These are phyloP conservation scores for Plantago major DNA, from an alignment of 257 asterid genomes.

Conservation along the genomic window DNA sequence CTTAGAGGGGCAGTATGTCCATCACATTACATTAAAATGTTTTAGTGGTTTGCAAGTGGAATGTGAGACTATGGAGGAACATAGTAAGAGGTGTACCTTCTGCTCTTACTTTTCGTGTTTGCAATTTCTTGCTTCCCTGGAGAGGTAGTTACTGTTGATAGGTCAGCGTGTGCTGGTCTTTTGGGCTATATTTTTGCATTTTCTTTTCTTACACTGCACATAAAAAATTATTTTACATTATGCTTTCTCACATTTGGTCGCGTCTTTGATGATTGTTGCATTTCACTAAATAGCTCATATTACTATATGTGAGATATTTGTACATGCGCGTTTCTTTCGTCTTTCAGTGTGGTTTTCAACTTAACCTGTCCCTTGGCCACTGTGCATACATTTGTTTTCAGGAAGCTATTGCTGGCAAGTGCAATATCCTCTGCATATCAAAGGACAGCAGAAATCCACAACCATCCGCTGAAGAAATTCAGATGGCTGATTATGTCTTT, in stretches of 20 bases:
- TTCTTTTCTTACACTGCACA: background rate
- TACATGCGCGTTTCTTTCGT: no score
- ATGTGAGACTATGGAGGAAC: background rate
- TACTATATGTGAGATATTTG: no score
- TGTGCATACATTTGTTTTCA: conserved; percentile 16
- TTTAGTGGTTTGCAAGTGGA: background rate
- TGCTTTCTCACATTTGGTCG: no score
- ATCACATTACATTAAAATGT: background rate
- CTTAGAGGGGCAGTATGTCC: no score
- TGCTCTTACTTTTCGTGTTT: background rate
- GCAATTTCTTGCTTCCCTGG: background rate
- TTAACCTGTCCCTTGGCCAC: no score
- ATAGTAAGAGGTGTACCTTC: background rate
- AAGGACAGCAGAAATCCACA: conserved; percentile 71
- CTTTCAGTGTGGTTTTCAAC: no score
- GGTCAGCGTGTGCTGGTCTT: background rate
- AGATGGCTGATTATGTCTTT: conserved; percentile 65
- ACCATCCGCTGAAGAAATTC: conserved; percentile 60
- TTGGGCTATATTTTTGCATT: no score
- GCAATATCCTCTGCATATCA: conserved; percentile 78
- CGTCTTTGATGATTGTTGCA: no score
- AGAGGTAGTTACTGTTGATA: background rate
- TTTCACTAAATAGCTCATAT: no score
- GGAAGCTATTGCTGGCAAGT: conserved; percentile 93
- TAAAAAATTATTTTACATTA: no score